Evolutionary conservation across 495 filamentous ascomycete genomes (phyloP).

Genomic region (Clohesyomyces aquaticus): DNA sequence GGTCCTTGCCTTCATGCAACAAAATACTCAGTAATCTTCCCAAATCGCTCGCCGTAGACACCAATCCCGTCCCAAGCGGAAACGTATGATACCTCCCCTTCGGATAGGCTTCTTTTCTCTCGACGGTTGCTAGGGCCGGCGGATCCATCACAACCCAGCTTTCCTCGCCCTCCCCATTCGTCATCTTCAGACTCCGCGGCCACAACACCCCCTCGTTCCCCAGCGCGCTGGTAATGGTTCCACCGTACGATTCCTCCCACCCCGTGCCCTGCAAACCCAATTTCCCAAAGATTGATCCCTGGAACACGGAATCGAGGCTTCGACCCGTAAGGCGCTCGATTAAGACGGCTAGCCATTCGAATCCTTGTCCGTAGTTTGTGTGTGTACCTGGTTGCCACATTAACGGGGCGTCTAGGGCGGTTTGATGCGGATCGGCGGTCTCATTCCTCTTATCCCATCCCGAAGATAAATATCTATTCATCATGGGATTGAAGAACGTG

Average conservation of each 20-base stretch:
- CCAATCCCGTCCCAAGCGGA: constrained; percentile 23
- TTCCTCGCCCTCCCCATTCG: too few relatives aligned
- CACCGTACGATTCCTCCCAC: constrained; percentile 23
- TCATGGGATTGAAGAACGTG: constrained; percentile 22
- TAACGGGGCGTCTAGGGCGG: constrained; percentile 20
- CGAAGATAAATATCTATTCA: constrained; percentile 11
- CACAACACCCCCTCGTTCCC: constrained; percentile 4
- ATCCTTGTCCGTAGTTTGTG: constrained; percentile 26
- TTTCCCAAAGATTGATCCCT: constrained; percentile 15
- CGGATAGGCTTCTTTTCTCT: constrained; percentile 5
- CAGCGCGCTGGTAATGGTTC: constrained; percentile 7
- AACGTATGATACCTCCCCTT: constrained; percentile 11
- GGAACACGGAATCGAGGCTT: neutral
- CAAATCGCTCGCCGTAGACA: constrained; percentile 6
- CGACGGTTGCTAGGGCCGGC: neutral
- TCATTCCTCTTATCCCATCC: constrained; percentile 17
- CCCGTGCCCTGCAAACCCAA: constrained; percentile 12
- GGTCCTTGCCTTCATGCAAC: constrained; percentile 19
- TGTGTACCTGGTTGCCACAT: constrained; percentile 31
- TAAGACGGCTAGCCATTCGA: constrained; percentile 26
- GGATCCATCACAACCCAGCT: constrained; percentile 10
- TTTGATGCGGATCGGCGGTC: constrained; percentile 11
- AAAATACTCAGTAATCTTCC: constrained; percentile 20
- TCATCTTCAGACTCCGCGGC: constrained; percentile 13
- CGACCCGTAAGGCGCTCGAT: constrained; percentile 17